Percentiles rank a stretch among this genome's conserved stretches.
Evolutionary conservation across 768 basidiomycete genomes (phyloP).

Genomic region (Russula dissimulans): DNA sequence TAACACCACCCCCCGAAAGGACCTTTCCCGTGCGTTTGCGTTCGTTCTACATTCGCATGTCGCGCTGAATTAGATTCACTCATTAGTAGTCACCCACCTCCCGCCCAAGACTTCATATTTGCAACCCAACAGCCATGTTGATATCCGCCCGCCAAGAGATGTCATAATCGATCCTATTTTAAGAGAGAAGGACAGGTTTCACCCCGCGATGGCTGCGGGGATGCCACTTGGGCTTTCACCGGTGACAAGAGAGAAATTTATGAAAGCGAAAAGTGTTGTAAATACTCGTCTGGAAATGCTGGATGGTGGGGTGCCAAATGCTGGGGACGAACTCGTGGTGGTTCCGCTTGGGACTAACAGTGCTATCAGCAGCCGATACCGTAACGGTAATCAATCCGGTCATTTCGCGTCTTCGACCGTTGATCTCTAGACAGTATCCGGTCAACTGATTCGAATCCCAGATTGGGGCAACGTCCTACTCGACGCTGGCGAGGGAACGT

Average conservation of each 20-base stretch:
- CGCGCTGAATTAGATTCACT: not conserved
- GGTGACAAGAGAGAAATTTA: slow-evolving; percentile 33
- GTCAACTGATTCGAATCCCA: slow-evolving; percentile 71
- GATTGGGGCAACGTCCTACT: slow-evolving; percentile 65
- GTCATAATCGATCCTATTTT: slow-evolving; percentile 30
- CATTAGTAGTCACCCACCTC: slow-evolving; percentile 19
- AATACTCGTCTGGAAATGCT: slow-evolving; percentile 13
- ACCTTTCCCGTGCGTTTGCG: slow-evolving; percentile 27
- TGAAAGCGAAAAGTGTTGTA: slow-evolving; percentile 30
- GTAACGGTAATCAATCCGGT: slow-evolving; percentile 55
- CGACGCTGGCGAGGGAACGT: slow-evolving; percentile 88
- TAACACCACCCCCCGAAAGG: slow-evolving; percentile 32
- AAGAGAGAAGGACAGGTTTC: slow-evolving; percentile 14
- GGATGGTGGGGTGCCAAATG: slow-evolving; percentile 12
- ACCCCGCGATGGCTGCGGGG: slow-evolving; percentile 9
- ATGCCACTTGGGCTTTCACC: slow-evolving; percentile 22
- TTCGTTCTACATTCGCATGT: not conserved
- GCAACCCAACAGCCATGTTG: slow-evolving; percentile 11
- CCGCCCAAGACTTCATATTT: slow-evolving; percentile 4
- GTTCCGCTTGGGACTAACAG: slow-evolving; percentile 86
- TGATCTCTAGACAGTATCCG: slow-evolving; percentile 43
- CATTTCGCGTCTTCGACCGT: not conserved
- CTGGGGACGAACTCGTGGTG: slow-evolving; percentile 58
- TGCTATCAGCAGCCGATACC: slow-evolving; percentile 72
- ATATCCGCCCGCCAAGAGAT: slow-evolving; percentile 20